Base-by-base conservation (phyloP, 2,329 filamentous ascomycete genomes). In the Microcera coccophila region DNA sequence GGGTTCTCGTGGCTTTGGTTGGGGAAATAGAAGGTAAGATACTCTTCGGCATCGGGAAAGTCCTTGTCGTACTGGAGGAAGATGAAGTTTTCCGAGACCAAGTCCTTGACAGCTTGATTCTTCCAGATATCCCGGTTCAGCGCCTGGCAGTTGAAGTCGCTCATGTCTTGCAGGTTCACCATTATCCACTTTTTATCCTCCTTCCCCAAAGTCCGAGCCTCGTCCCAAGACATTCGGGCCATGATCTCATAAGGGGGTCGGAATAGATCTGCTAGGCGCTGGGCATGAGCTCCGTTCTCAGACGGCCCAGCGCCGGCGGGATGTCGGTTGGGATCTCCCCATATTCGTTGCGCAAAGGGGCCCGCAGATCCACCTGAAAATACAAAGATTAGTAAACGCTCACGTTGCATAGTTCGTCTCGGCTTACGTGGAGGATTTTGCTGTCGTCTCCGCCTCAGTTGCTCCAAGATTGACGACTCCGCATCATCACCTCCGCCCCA, bases 121-220 rank as follows among this genome's bases (percentile, higher is more conserved):
- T 96, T 96, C 93, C 93, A 98, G 41, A 97, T 82, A 62, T 98
- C 93, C 34, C 93, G 80, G 62, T 98, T 98, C 15, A 98, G 73
- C 3, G 87, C 79, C 63, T 98, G 93, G 65, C 93, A 98, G 65
- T 93, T 87, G 64, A 98, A 98, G 58, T 95, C 84, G 26, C 87
- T 87, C 52, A 87, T 81, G 62, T 98, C 90, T 66, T 98, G 93
- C 14, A 98, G 82, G 62, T 98, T 97, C 49, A 96, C 89, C 54
- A 98, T 68, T 36, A 98, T 79, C 93, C 93, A 98, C 65, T 95
- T 96, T 72, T 89, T 83, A 20, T 84, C 77, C 35, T 90, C 86
- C 62, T 93, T 95, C 47, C 91, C 93, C 55, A 90, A 76, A 14
- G 90, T 80, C 41, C 93, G 81, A 12, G 89, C 93, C 44, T 84